Base-by-base conservation (phyloP, 305 asterid genomes). In the Fraxinus floribunda region DNA sequence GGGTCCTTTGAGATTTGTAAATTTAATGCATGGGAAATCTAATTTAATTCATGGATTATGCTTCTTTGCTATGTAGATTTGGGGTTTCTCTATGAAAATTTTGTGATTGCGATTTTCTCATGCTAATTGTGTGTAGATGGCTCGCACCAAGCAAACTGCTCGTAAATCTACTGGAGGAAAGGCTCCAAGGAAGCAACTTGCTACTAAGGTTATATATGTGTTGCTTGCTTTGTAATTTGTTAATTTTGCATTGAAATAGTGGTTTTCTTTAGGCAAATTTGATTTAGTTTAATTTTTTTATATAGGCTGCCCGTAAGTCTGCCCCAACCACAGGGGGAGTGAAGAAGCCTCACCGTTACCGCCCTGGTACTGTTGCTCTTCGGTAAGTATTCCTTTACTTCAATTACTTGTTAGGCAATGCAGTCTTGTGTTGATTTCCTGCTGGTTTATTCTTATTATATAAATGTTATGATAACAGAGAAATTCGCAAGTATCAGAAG, bases 101-200 rank as follows among this genome's bases (percentile, higher is more conserved):
- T 36, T 26, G 72, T 57, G 57, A 35, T 2, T 78, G 10, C 3
- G 5, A 8, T 10, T 16, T 34, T 46, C 44, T 75, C 24, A 20
- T 39, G 2, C 11, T 73, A 30, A 78, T 79, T 76, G 7, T 38
- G 79, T 44, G 16, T 83, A 92, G 92, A 95, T 95, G 99, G 99
- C 98, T 62, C 99, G 98, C 92, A 95, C 99, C 72, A 95, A 95
- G 92, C 99, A 95, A 91, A 95, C 99, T 78, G 99, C 99, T 66
- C 99, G 97, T 16, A 95, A 95, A 91, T 95, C 98, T 4, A 95
- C 99, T 5, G 98, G 98, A 88, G 98, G 99, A 82, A 95, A 95
- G 91, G 97, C 98, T 66, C 99, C 98, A 6, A 93, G 99, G 91
- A 95, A 95, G 95, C 99, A 94, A 85, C 97, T 95, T 2, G 99